Evolutionary conservation across 2,329 filamentous ascomycete species (phyloP).

Genomic region (Cladophialophora bantiana): DNA sequence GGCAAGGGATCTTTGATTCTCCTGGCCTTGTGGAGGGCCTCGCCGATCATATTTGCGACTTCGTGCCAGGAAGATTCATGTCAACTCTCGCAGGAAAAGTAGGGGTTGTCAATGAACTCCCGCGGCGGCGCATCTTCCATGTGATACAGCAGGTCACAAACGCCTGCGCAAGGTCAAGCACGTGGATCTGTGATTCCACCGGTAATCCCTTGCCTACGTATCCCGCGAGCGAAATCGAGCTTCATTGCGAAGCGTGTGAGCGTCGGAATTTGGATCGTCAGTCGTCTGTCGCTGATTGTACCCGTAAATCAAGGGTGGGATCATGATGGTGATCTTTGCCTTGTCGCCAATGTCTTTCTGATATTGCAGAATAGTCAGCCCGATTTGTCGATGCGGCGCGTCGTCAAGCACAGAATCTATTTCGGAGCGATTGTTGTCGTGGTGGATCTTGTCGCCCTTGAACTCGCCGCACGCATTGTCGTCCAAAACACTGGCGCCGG

Average conservation of each 20-base stretch:
- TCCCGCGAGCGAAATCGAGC: conserved; percentile 54
- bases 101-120: conserved; percentile 52
- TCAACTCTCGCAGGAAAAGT: conserved; percentile 59
- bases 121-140: conserved; percentile 48
- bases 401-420: conserved; percentile 52
- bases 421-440: conserved; percentile 49
- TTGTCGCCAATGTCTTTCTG: conserved; percentile 48
- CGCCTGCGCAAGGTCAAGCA: conserved; percentile 55
- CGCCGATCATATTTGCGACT: conserved; percentile 49
- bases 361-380: conserved; percentile 52
- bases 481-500: conserved; percentile 51
- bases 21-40: conserved; percentile 48
- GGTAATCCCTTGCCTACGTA: conserved; percentile 54
- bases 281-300: conserved; percentile 46
- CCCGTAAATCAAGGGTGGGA: conserved; percentile 58
- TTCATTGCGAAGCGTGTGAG: conserved; percentile 58
- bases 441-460: conserved; percentile 51
- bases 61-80: conserved; percentile 54
- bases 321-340: conserved; percentile 58
- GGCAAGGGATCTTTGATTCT: conserved; percentile 49
- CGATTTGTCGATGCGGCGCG: conserved; percentile 56
- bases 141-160: conserved; percentile 56
- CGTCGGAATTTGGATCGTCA: conserved; percentile 58
- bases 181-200: conserved; percentile 56
- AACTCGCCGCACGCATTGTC: conserved; percentile 48